These are phyloP conservation scores for Flaveria bidentis DNA, from an alignment of 129 eudicot genomes.

Conservation along the genomic window DNA sequence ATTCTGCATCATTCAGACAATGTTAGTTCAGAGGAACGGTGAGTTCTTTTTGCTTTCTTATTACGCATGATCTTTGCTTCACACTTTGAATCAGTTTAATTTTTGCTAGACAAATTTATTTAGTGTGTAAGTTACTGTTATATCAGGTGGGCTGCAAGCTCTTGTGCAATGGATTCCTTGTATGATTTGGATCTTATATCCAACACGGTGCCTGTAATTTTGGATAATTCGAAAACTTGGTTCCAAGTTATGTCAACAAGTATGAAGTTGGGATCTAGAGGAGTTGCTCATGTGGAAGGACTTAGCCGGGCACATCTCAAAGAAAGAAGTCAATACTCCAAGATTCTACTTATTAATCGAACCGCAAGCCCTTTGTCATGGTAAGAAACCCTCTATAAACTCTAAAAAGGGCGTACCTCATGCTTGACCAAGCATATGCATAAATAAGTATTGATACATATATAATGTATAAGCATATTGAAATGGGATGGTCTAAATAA, in stretches of 20 bases:
- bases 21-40: conserved; percentile 63
- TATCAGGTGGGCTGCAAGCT: conserved; percentile 79
- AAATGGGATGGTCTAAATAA: background rate
- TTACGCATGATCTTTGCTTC: background rate
- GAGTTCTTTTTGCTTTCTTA: conserved; percentile 27
- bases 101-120: background rate
- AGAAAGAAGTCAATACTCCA: conserved; percentile 46
- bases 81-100: background rate
- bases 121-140: conserved; percentile 6
- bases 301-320: conserved; percentile 59
- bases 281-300: conserved; percentile 80
- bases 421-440: background rate
- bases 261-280: conserved; percentile 89
- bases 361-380: conserved; percentile 94
- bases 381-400: conserved; percentile 37
- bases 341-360: conserved; percentile 87
- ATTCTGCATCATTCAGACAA: conserved; percentile 60
- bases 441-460: background rate
- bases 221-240: conserved; percentile 85
- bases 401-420: background rate
- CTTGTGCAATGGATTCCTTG: conserved; percentile 86
- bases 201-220: conserved; percentile 68
- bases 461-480: background rate
- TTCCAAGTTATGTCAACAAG: conserved; percentile 68
- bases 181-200: conserved; percentile 85